Percentiles rank a stretch among this genome's conserved stretches.
Evolutionary conservation across 1,139 yeast species (phyloP).

Genomic region (Suhomyces taliae): DNA sequence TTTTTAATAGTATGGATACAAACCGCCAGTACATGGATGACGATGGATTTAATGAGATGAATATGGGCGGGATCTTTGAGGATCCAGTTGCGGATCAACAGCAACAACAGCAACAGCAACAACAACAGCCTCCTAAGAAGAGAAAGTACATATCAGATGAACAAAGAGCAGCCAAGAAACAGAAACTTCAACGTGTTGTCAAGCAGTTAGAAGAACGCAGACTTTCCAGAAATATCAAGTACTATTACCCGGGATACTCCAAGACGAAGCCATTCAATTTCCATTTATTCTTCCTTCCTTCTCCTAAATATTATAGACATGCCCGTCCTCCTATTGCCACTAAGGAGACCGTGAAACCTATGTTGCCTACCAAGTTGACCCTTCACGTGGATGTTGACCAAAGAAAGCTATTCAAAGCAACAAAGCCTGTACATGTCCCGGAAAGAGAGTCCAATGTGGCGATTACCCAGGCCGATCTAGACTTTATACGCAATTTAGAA

Average conservation of each 20-base stretch:
- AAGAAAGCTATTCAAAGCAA: slow-evolving; percentile 41
- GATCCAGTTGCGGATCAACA: slow-evolving; percentile 11
- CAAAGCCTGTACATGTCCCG: neutral
- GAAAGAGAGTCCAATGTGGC: slow-evolving; percentile 10
- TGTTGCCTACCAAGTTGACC: slow-evolving; percentile 57
- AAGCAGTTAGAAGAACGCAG: slow-evolving; percentile 35
- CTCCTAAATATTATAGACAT: slow-evolving; percentile 53
- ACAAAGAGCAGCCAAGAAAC: slow-evolving; percentile 21
- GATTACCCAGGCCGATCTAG: slow-evolving; percentile 36
- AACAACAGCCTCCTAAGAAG: slow-evolving; percentile 14
- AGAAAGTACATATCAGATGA: slow-evolving; percentile 25
- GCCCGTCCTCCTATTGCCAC: slow-evolving; percentile 51
- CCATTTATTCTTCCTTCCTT: slow-evolving; percentile 66
- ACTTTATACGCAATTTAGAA: slow-evolving; percentile 30
- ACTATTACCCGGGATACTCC: slow-evolving; percentile 65
- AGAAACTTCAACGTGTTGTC: slow-evolving; percentile 29
- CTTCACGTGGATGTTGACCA: slow-evolving; percentile 53
- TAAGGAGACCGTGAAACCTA: slow-evolving; percentile 46
- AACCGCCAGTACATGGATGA: slow-evolving; percentile 38
- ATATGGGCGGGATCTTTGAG: slow-evolving; percentile 38
- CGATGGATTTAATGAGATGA: slow-evolving; percentile 43
- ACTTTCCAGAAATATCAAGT: slow-evolving; percentile 37
- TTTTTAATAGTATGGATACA: slow-evolving; percentile 17
- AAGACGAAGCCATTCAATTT: slow-evolving; percentile 58
- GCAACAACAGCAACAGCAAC: slow-evolving; percentile 11